Evolutionary conservation across 2,329 filamentous ascomycete genomes (phyloP), one percentile per base, ranked within the genome.

Genomic region (Macrophomina phaseolina): DNA sequence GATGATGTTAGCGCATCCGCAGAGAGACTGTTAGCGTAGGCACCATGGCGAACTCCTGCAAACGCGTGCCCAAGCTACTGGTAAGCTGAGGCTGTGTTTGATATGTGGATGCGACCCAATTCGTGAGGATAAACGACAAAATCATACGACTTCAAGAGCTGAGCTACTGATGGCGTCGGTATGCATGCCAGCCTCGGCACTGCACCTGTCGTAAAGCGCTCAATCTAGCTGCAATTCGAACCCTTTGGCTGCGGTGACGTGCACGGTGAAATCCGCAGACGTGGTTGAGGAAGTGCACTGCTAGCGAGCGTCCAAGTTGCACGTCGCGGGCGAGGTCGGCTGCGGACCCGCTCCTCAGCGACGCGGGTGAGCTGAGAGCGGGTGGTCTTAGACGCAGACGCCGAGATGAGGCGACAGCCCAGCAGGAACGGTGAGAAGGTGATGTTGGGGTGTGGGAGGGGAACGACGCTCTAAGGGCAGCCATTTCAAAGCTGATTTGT

Each of bases 401-500:
- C 45, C 11, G 8, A 14, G 32, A 11, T 36, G n/a, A 28, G 16
- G n/a, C 12, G 28, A 16, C 23, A 34, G 34, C n/a, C 8, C 36
- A 16, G n/a, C 18, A 28, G 16, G 30, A 42, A 18, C 7, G 18
- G 28, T 18, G 46, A 49, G 16, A n/a, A n/a, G 8, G 8, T 1
- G 30, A 36, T 9, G 14, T 8, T 16, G 42, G 32, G 16, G 45
- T 32, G 23, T 14, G 30, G 32, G 28, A n/a, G 16, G 30, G 30
- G 30, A 12, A 30, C 56, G 56, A 48, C 56, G 58, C 16, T 45
- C 42, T 62, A 45, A 32, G 58, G 42, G 45, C 58, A 18, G 45
- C 30, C 42, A 62, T 62, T 62, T 62, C 58, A 62, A 62, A 62
- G 58, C 58, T 62, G 58, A 42, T 62, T 62, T 62, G 58, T 49